Evolutionary conservation across 257 asterid genomes (phyloP).

Genomic region (Scutellaria barbata): DNA sequence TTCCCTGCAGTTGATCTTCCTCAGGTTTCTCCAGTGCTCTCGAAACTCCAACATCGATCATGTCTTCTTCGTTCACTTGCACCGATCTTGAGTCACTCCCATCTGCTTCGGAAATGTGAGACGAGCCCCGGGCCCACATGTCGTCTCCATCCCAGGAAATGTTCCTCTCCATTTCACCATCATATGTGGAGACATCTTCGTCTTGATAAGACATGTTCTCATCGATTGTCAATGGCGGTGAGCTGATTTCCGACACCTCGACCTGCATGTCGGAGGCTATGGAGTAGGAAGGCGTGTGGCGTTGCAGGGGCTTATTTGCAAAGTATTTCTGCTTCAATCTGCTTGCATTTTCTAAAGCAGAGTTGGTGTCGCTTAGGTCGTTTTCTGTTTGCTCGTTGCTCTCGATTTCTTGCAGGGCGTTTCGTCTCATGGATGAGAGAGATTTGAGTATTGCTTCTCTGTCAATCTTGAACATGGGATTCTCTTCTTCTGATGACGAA

Average conservation of each 20-base stretch:
- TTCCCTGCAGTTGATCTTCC: neutral
- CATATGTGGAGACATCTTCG: constrained; percentile 42
- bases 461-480: constrained; percentile 55
- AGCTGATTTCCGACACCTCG: constrained; percentile 78
- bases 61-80: constrained; percentile 43
- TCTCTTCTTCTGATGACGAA: constrained; percentile 57
- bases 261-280: constrained; percentile 93
- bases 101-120: constrained; percentile 38
- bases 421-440: constrained; percentile 59
- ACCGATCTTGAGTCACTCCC: constrained; percentile 47
- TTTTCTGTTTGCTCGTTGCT: constrained; percentile 31
- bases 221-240: constrained; percentile 60
- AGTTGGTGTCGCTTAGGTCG: constrained; percentile 22
- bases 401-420: constrained; percentile 36
- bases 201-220: constrained; percentile 51
- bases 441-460: constrained; percentile 75
- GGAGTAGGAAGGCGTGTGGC: constrained; percentile 60
- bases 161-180: constrained; percentile 43
- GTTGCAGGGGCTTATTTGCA: constrained; percentile 34
- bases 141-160: constrained; percentile 37
- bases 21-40: constrained; percentile 32
- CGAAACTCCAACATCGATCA: constrained; percentile 41
- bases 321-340: constrained; percentile 46
- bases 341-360: constrained; percentile 39
- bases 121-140: constrained; percentile 38